Base-by-base conservation (phyloP, 2,329 filamentous ascomycete species). In the Aotearoamyces nothofagi region DNA sequence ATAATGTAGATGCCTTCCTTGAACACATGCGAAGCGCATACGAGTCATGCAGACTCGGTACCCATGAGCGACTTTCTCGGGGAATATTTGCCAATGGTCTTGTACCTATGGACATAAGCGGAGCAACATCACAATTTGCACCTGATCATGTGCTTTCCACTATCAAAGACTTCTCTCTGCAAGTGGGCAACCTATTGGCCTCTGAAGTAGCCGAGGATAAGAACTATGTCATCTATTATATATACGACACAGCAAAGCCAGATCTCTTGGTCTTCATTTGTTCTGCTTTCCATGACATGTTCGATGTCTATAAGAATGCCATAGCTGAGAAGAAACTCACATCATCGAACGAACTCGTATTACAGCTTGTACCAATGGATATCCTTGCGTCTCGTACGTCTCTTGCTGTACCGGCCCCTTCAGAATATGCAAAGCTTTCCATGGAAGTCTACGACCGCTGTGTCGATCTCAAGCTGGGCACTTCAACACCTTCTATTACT, bases 401-500 rank as follows among this genome's bases (percentile, higher is more conserved):
- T 2, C 53, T 84, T 9, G 64, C 74, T 1, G 60, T 79, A n/a
- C 66, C 73, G 2, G 60, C 67, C 2, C 66, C 70, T 0, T 48
- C 54, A 4, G 71, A 75, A 9, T 68, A 78, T 40, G 56, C 60
- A 24, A 66, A 58, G 31, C 57, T 86, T 10, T 78, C 77, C 11
- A 61, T 82, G 34, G 78, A 87, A 50, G 69, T 78, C 2, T 90
- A 87, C 42, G 78, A 84, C 45, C 71, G 81, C 5, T 84, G 79
- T 43, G 67, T 66, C 8, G 49, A 66, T 15, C 67, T 69, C 27
- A 56, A 56, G 6, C 63, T 66, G 8, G 51, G 65, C 31, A 59
- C 67, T 46, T 68, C 75, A 6, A 69, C 77, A 1, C 76, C 81
- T 3, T 72, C 79, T 1, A 71, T 90, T 31, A 61, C 78, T 33